Evolutionary conservation across 768 basidiomycete species (phyloP).

Genomic region (Leucocoprinus leucothites): DNA sequence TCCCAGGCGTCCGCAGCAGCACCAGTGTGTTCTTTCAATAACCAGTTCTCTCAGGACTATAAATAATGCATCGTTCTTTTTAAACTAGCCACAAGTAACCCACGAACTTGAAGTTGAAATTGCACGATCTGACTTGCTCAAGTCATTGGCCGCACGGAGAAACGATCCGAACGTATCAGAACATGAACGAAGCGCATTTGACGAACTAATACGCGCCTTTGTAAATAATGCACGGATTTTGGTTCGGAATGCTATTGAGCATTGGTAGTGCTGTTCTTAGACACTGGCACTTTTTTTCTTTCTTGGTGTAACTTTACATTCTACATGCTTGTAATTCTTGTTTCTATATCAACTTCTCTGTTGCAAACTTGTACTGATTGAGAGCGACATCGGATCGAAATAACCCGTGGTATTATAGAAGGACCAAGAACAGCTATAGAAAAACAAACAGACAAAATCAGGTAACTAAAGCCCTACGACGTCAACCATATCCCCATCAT

Average conservation of each 20-base stretch:
- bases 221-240: constrained; percentile 92
- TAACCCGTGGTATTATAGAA: background rate
- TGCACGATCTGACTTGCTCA: constrained; percentile 64
- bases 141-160: constrained; percentile 69
- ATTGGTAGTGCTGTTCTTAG: constrained; percentile 17
- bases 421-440: background rate
- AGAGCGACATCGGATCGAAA: too few species aligned
- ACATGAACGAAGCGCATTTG: constrained; percentile 72
- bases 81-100: constrained; percentile 49
- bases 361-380: too few species aligned
- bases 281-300: too few species aligned
- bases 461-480: constrained; percentile 51
- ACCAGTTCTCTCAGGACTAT: background rate
- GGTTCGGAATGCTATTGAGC: constrained; percentile 57
- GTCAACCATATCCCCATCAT: constrained; percentile 80
- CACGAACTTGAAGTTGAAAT: constrained; percentile 94
- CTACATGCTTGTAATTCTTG: background rate
- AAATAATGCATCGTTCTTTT: background rate
- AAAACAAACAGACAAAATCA: background rate
- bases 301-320: background rate
- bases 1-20: constrained; percentile 43
- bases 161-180: constrained; percentile 57
- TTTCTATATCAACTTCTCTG: background rate
- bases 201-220: constrained; percentile 89
- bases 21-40: constrained; percentile 39